Evolutionary conservation across 352 stramenopile genomes (phyloP), one percentile per base, ranked within the genome.

Genomic region (Globisporangium cystogenes): DNA sequence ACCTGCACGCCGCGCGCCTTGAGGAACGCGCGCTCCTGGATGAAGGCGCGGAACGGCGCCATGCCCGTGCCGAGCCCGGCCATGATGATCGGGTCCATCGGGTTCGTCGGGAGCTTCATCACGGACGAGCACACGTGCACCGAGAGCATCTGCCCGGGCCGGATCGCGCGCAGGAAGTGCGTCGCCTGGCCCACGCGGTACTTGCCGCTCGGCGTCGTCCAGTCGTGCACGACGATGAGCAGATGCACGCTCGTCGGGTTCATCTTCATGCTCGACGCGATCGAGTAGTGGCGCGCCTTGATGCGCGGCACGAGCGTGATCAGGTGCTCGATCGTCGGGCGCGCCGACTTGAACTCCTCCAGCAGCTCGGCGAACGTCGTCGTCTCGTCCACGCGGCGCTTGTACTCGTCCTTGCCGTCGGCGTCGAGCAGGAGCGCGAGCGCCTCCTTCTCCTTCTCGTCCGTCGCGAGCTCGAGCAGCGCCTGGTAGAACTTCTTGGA

Each of bases 21-120:
- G 55, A 90, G 64, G 60, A 79, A 87, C 27, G 84, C 83, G 21
- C 87, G 82, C 64, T 96, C 76, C 51, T 96, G 82, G 53, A 95
- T 87, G 58, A 96, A 93, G n/a, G 86, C 84, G 26, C 86, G 84
- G 82, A 96, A 96, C 45, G 87, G 87, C 31, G 87, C 86, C 71
- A 96, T 93, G 54, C 86, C 87, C 10, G 87, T 96, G 35, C 87
- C 87, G 36, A 95, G 70, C 46, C 86, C 87, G 4, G 83, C 85
- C 77, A 95, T 95, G 59, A 92, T 81, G 60, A 92, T 89, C 15
- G 82, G 79, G 53, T 87, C 75, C 31, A 71, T 65, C 2, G 64
- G 74, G 66, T 87, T 86, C 56, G 65, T 51, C 12, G 82, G 78
- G 23, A 92, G 58, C 70, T 88, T 87, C 74, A 92, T 88, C 35